These are phyloP conservation scores for Pseudogymnoascus sp. DNA, from an alignment of 2,329 filamentous ascomycete genomes.

Conservation along the genomic window DNA sequence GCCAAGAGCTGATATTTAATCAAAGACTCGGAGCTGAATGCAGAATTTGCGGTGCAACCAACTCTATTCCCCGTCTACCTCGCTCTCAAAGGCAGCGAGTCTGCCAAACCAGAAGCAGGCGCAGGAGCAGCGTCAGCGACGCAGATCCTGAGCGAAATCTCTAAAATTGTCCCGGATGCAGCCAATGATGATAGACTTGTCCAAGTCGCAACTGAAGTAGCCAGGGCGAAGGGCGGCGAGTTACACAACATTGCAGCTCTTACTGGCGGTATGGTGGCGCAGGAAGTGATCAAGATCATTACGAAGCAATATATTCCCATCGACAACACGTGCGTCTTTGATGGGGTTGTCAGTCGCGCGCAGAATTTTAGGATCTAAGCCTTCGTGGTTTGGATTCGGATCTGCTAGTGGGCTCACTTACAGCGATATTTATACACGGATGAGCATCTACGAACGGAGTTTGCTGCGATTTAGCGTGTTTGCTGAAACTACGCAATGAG, in stretches of 20 bases:
- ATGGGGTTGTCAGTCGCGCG: slow-evolving; percentile 37
- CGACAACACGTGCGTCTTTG: slow-evolving; percentile 63
- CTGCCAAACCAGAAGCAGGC: slow-evolving; percentile 22
- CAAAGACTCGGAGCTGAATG: slow-evolving; percentile 10
- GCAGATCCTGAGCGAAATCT: slow-evolving; percentile 45
- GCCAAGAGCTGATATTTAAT: slow-evolving; percentile 14
- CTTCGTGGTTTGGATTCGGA: neutral
- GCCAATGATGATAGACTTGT: slow-evolving; percentile 42
- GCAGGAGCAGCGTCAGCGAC: slow-evolving; percentile 38
- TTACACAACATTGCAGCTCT: slow-evolving; percentile 87
- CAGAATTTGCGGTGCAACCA: slow-evolving; percentile 36
- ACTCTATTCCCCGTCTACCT: slow-evolving; percentile 65
- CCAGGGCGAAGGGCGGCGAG: slow-evolving; percentile 73
- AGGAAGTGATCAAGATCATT: slow-evolving; percentile 89
- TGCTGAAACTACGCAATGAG: neutral
- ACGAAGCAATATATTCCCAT: slow-evolving; percentile 66
- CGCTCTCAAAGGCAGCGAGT: slow-evolving; percentile 49
- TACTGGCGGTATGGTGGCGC: slow-evolving; percentile 87
- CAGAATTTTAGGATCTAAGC: neutral
- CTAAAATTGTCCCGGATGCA: slow-evolving; percentile 39
- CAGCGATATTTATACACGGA: neutral
- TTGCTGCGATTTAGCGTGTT: neutral
- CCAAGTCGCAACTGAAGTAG: slow-evolving; percentile 57
- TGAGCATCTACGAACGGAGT: neutral
- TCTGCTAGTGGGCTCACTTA: neutral